Evolutionary conservation across 164 flowering plant genomes (phyloP), one percentile per base, ranked within the genome.

Genomic region (Buxus sempervirens): DNA sequence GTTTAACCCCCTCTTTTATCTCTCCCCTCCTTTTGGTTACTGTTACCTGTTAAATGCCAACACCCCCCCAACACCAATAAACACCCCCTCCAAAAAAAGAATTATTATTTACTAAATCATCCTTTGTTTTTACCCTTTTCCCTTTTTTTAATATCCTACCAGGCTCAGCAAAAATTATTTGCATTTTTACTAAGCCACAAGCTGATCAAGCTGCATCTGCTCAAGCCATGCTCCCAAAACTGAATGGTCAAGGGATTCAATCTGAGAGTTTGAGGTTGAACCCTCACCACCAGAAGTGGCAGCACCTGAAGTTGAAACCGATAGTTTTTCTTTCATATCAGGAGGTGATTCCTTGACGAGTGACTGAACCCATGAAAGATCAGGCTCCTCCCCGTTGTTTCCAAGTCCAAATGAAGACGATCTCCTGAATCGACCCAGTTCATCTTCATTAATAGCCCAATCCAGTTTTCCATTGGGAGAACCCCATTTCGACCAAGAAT

Each of bases 151-250:
- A n/a, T 24, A 48, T 62, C 19, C 10, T 13, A 1, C 51, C 51
- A 5, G 57, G 60, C 72, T 54, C 65, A 49, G 75, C 54, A 68
- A 78, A 75, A 76, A 55, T 20, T 20, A 21, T n/a, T 60, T 54
- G 59, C 38, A 56, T 27, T 67, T 75, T 69, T 68, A 82, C 89
- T 88, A 85, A 77, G 86, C 84, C 72, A 84, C 80, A 4, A 85
- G 89, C 75, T 88, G 91, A 82, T 90, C 96, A 24, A 93, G 88
- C 82, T 90, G 91, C 95, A 90, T 85, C 79, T 89, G 91, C 82
- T 93, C 93, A 15, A 93, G 72, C 98, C 90, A 88, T 27, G 92
- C 91, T 54, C 90, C 90, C 62, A 90, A 73, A 59, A 81, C 87
- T 19, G 95, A 76, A 68, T 85, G 87, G 77, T 90, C 95, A 13